Evolutionary conservation across 768 basidiomycete genomes (phyloP), one percentile per base, ranked within the genome.

Genomic region (Termitomyces sp.): DNA sequence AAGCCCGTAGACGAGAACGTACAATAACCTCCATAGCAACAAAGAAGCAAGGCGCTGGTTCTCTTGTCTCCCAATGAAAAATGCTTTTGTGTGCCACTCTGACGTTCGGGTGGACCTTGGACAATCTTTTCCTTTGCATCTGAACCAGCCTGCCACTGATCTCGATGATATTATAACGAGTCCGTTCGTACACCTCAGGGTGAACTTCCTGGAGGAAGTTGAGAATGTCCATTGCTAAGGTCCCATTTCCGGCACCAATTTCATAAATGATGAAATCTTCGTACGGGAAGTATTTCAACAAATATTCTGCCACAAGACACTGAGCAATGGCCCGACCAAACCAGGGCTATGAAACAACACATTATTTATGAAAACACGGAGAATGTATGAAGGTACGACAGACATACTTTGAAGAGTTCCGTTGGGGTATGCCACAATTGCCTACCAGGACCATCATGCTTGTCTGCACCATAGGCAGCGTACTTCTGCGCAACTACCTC

Each of bases 351-450:
- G 58, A 38, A 64, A 51, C 18, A 61, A 13, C 16, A 32, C n/a
- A 67, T 61, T 58, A 61, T 32, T 35, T 39, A 36, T 32, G 24
- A 60, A 38, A 60, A 61, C 38, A 16, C 6, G 18, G 63, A 50
- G 4, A 24, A 57, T 59, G 52, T 54, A 66, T n/a, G 28, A 35
- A 13, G 40, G 56, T 8, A 50, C 51, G 52, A 15, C 36, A 44
- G 16, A 55, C 82, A 55, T 68, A 96, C 97, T 86, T 96, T 94
- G 81, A 99, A 98, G 35, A 99, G 75, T 70, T 98, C 97, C 0
- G 94, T 96, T 0, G 97, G 97, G 1, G 97, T 99, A 74, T 99
- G 97, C 97, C 97, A 99, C 57, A 99, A 78, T 76, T 99, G 96
- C 68, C 86, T 83, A 7, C 94, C 92, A 22, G 89, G 88, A 11